phyloP scores from a whole-genome alignment of 441 rosid species.

The Adansonia rubrostipa region DNA sequence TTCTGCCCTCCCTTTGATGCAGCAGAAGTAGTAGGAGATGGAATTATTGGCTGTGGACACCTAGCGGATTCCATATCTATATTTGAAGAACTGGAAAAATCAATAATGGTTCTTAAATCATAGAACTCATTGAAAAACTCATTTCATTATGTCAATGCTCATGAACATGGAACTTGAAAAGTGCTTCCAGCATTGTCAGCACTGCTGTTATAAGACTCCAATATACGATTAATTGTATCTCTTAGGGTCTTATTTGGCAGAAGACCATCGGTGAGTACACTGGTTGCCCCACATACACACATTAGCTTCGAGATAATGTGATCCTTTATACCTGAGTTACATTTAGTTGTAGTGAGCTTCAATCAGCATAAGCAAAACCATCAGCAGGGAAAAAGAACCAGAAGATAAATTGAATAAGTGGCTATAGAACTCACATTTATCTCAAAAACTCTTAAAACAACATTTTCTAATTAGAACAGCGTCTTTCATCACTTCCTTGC shows the following conservation, averaged over 20 bases:
- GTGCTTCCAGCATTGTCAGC: slow-evolving; percentile 88
- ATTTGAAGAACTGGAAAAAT: slow-evolving; percentile 26
- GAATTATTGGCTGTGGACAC: slow-evolving; percentile 72
- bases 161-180: slow-evolving; percentile 85
- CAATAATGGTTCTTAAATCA: slow-evolving; percentile 9
- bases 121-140: slow-evolving; percentile 21
- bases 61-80: slow-evolving; percentile 95
- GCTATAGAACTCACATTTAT: slow-evolving; percentile 61
- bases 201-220: slow-evolving; percentile 94
- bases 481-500: slow-evolving; percentile 99
- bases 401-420: slow-evolving; percentile 9
- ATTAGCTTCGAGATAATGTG: slow-evolving; percentile 73
- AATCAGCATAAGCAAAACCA: slow-evolving; percentile 2
- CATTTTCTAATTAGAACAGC: slow-evolving; percentile 98
- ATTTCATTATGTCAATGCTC: slow-evolving; percentile 15
- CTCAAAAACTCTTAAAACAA: slow-evolving; percentile 87
- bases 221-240: slow-evolving; percentile 89
- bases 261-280: slow-evolving; percentile 93
- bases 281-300: slow-evolving; percentile 90
- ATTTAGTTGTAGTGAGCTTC: slow-evolving; percentile 26
- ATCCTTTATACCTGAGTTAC: slow-evolving; percentile 81
- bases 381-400: background rate
- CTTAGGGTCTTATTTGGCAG: slow-evolving; percentile 95
- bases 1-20: slow-evolving; percentile 81
- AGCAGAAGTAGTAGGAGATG: slow-evolving; percentile 82